These are phyloP conservation scores for Parachaetomium inaequale DNA, from an alignment of 495 filamentous ascomycete species.

Conservation along the genomic window DNA sequence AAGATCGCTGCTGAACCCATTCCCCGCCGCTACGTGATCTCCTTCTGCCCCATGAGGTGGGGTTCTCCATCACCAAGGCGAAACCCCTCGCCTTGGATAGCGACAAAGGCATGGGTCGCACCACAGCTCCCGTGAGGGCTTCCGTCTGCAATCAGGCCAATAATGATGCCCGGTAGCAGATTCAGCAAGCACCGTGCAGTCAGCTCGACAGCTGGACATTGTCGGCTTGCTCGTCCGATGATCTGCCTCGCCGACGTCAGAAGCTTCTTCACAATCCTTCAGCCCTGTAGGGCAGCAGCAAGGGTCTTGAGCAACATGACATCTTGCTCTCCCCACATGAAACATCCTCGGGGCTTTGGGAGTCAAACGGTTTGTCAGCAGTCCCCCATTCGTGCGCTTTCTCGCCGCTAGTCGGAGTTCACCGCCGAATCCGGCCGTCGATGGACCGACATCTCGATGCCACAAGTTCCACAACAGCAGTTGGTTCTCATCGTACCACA, in stretches of 20 bases:
- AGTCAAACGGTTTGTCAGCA: not conserved
- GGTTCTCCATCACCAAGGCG: not conserved
- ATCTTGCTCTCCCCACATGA: not conserved
- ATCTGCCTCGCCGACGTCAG: slow-evolving; percentile 15
- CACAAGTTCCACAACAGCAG: not conserved
- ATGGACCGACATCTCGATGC: not conserved
- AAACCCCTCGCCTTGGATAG: too few relatives aligned
- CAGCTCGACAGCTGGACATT: not conserved
- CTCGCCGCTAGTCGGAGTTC: not conserved
- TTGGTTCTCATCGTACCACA: not conserved
- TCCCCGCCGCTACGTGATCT: not conserved
- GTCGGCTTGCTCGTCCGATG: not conserved
- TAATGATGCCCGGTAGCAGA: not conserved
- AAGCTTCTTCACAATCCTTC: slow-evolving; percentile 20
- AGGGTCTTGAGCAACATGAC: not conserved
- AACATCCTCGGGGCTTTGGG: not conserved
- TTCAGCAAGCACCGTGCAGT: not conserved
- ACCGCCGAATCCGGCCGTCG: not conserved
- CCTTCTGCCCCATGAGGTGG: not conserved
- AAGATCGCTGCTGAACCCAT: not conserved
- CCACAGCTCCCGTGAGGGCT: too few relatives aligned
- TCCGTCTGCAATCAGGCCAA: too few relatives aligned
- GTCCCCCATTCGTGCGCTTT: not conserved
- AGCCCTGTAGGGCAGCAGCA: slow-evolving; percentile 20
- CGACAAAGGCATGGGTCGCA: too few relatives aligned